A percentile compares a stretch with the other conserved stretches of the same genome.
phyloP scores from a whole-genome alignment of 495 filamentous ascomycete genomes.

The Lasiosphaeria ovina region DNA sequence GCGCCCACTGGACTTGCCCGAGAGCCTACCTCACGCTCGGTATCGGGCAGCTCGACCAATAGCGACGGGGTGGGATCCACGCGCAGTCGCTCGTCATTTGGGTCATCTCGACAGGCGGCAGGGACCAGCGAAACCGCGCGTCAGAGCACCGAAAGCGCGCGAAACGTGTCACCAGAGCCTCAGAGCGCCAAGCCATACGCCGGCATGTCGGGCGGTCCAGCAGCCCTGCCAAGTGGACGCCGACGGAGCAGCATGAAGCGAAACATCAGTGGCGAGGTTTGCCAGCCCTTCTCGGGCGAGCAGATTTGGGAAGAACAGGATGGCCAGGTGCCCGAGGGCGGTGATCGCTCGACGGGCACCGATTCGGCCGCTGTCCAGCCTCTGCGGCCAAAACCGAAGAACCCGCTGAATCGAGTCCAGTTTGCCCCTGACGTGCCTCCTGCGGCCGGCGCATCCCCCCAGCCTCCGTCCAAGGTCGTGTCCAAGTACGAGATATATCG shows the following conservation, averaged over 20 bases:
- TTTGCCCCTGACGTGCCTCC: conserved; percentile 38
- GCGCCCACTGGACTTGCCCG: conserved; percentile 48
- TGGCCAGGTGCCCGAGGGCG: conserved; percentile 28
- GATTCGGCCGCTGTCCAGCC: conserved; percentile 24
- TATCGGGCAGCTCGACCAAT: conserved; percentile 50
- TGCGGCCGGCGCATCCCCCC: conserved; percentile 15
- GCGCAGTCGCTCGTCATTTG: conserved; percentile 29
- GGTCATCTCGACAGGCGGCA: conserved; percentile 24
- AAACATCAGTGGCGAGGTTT: conserved; percentile 56
- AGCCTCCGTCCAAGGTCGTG: conserved; percentile 49
- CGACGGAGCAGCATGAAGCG: conserved; percentile 52
- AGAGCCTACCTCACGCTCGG: conserved; percentile 43
- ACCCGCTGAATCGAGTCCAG: conserved; percentile 56
- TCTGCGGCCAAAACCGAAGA: conserved; percentile 53
- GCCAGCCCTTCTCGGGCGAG: conserved; percentile 64
- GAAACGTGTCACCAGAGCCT: conserved; percentile 20
- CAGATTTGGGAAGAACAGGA: conserved; percentile 88
- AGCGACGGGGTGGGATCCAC: conserved; percentile 33
- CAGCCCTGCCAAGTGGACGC: conserved; percentile 26
- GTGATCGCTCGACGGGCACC: conserved; percentile 5
- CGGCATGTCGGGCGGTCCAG: conserved; percentile 21
- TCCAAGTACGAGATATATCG: conserved; percentile 71
- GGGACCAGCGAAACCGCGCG: conserved; percentile 26
- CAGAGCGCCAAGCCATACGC: conserved; percentile 31
- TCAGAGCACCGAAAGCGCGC: conserved; percentile 32